Evolutionary conservation across 768 basidiomycete genomes (phyloP), one percentile per base, ranked within the genome.

Genomic region (Pleurotus salmoneostramineus): DNA sequence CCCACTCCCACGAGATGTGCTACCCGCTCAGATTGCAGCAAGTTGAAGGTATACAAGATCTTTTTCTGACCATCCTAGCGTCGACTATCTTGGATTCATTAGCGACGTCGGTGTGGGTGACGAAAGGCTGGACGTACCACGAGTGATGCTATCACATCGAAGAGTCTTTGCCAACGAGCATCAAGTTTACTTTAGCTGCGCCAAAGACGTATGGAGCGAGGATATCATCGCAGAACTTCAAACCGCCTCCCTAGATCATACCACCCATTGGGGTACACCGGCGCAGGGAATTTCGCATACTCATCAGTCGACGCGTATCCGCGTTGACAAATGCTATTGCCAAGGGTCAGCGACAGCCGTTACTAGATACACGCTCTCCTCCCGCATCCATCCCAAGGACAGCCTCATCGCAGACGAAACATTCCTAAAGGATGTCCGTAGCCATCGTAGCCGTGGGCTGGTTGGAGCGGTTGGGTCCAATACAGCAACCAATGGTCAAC

Each of bases 391-490:
- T 40, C 37, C 10, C 37, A 40, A 40, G 27, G 11, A 35, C 15
- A 35, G 33, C 15, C 34, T 6, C 50, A 35, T 36, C 50, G 50
- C 15, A n/a, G 21, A 27, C 21, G 21, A 27, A 27, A 15, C 50
- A 36, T 52, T 17, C 50, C 50, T 4, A 34, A 21, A 5, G 12
- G 27, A 4, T 14, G 14, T n/a, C 36, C 52, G 14, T 55, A 40
- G 52, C 40, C 52, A 8, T 55, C 40, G 2, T 55, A 40, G 52
- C 21, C 52, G 1, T 55, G 52, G 52, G 52, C 40, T 11, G 52
- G 52, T 4, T 55, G 52, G 52, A n/a, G 52, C 27, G 52, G 50
- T 14, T 32, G 33, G 6, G 50, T 37, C 5, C 50, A 51, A 7
- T 55, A 44, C 27, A 17, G 32, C 10, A 10, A 55, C 10, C 17